These are phyloP conservation scores for Penicillium simplicissimum DNA, from an alignment of 495 filamentous ascomycete genomes.

Conservation along the genomic window DNA sequence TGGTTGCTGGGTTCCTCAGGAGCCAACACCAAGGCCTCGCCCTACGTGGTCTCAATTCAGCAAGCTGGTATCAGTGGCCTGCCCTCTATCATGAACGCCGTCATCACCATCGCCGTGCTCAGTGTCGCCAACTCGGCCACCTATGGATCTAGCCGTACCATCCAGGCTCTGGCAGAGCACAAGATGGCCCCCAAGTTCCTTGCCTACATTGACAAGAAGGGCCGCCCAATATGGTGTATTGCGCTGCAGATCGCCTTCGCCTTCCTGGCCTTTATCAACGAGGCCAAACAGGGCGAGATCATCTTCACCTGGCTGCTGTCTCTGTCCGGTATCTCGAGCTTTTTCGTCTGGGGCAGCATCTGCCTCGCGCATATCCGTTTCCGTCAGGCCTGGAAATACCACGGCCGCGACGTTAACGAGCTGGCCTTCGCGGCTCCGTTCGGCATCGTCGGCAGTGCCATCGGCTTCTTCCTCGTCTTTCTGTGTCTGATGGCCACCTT, in stretches of 20 bases:
- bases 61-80: slow-evolving; percentile 65
- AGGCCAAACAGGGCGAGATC: slow-evolving; percentile 38
- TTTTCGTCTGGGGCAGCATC: slow-evolving; percentile 76
- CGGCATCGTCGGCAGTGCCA: slow-evolving; percentile 66
- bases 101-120: slow-evolving; percentile 71
- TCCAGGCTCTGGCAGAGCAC: slow-evolving; percentile 58
- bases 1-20: slow-evolving; percentile 47
- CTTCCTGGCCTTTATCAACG: slow-evolving; percentile 55
- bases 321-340: slow-evolving; percentile 62
- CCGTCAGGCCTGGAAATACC: slow-evolving; percentile 56
- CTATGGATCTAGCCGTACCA: slow-evolving; percentile 62
- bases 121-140: slow-evolving; percentile 64
- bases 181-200: slow-evolving; percentile 61
- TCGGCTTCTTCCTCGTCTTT: slow-evolving; percentile 61
- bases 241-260: slow-evolving; percentile 55
- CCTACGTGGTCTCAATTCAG: slow-evolving; percentile 72
- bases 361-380: slow-evolving; percentile 75
- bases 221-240: slow-evolving; percentile 56
- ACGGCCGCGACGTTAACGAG: slow-evolving; percentile 63
- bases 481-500: slow-evolving; percentile 65
- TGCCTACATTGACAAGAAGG: slow-evolving; percentile 57
- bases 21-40: slow-evolving; percentile 59
- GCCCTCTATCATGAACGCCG: slow-evolving; percentile 71
- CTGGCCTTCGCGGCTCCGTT: slow-evolving; percentile 66
- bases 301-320: slow-evolving; percentile 67